A percentile compares a stretch with the other conserved stretches of the same genome.
These are phyloP conservation scores for Populus pruinosa DNA, from an alignment of 345 rosid genomes.

Conservation along the genomic window DNA sequence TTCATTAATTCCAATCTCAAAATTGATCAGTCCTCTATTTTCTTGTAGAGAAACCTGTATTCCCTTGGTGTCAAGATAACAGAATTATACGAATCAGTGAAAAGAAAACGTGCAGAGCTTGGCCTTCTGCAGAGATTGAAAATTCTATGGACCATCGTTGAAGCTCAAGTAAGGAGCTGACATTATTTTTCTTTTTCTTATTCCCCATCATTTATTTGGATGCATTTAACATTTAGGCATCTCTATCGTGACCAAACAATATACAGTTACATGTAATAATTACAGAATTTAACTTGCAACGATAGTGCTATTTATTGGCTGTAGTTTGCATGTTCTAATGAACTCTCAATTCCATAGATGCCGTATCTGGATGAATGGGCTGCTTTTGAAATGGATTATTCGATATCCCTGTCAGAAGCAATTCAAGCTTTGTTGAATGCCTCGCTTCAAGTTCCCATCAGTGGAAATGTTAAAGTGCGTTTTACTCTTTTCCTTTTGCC, in stretches of 20 bases:
- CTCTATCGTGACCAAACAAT: neutral
- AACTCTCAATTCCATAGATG: constrained; percentile 38
- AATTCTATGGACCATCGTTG: constrained; percentile 48
- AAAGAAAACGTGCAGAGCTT: constrained; percentile 56
- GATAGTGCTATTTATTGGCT: neutral
- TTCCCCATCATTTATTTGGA: neutral
- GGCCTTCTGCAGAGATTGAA: constrained; percentile 37
- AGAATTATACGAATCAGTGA: constrained; percentile 55
- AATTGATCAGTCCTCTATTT: neutral
- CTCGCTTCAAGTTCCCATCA: constrained; percentile 57
- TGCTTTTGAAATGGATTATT: constrained; percentile 48
- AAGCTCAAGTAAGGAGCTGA: constrained; percentile 57
- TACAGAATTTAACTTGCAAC: neutral
- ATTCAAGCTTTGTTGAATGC: constrained; percentile 57
- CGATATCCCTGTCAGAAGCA: constrained; percentile 51
- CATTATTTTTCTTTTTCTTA: neutral
- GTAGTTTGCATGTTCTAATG: neutral
- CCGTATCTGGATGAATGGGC: constrained; percentile 76
- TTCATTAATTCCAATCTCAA: neutral
- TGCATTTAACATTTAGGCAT: neutral
- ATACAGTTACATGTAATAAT: neutral
- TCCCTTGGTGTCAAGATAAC: constrained; percentile 55
- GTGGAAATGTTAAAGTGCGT: constrained; percentile 52
- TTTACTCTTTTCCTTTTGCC: neutral
- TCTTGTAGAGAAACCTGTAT: constrained; percentile 57